Base-by-base conservation (phyloP, 2,329 filamentous ascomycete species). In the Colletotrichum sp. region DNA sequence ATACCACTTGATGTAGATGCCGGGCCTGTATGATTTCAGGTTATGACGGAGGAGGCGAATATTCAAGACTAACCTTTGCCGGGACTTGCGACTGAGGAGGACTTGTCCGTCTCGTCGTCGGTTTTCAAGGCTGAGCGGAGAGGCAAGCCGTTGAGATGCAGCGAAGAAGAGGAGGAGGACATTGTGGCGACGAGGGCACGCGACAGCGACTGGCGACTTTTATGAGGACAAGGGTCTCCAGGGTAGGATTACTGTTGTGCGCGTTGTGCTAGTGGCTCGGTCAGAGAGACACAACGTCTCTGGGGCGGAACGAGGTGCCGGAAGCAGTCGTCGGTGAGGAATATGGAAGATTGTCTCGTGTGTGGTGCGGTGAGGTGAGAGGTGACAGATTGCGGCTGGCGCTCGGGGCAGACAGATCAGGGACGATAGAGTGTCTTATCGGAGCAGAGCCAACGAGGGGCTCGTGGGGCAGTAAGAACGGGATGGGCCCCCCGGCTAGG, bases 61-160 rank as follows among this genome's bases (percentile, higher is more conserved):
- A 16, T 16, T 34, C 39, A 72, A 30, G 16, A 86, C 86, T 75
- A 80, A 89, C 87, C 87, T 87, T 89, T 89, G 57, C 83, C 79
- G 49, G 84, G 81, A 67, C 83, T 83, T 76, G 82, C 85, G 49
- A 84, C 80, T n/a, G 28, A 62, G 13, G 86, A 83, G 26, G 81
- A 80, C 83, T 88, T 44, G 39, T 44, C 39, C 39, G 39, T 44
- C 18, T 44, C 87, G 67, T 87, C 85, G 34, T 89, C 87, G 16
- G 78, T 80, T 80, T 88, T 89, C 78, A 88, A 80, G 28, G 85
- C 87, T 49, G 87, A 88, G 63, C 86, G 85, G 69, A 88, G 80
- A 8, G 86, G 85, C 75, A 66, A 66, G 52, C 76, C 73, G 49
- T 71, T 72, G 63, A 57, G 24, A 49, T 74, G 76, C 52, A 68